A percentile compares a stretch with the other conserved stretches of the same genome.
phyloP scores from a whole-genome alignment of 768 basidiomycete genomes.

The Amanita phalloides region DNA sequence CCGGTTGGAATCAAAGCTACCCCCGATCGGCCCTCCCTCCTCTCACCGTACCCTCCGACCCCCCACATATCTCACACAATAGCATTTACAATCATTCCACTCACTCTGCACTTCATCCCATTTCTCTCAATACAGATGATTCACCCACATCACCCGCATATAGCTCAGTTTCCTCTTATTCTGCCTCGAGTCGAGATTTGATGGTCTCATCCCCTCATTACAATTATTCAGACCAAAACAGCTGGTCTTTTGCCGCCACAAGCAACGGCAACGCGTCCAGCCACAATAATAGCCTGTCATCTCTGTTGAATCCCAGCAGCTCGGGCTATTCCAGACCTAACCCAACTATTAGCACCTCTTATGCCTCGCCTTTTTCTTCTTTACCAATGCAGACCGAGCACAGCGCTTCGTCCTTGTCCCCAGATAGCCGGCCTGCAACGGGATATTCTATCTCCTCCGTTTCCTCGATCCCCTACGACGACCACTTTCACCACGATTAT shows the following conservation, averaged over 20 bases:
- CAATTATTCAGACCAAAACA: slow-evolving; percentile 47
- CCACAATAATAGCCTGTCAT: slow-evolving; percentile 68
- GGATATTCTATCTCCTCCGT: slow-evolving; percentile 83
- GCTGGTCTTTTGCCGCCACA: slow-evolving; percentile 37
- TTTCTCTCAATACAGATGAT: slow-evolving; percentile 56
- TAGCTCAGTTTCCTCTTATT: slow-evolving; percentile 32
- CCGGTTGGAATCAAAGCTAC: slow-evolving; percentile 52
- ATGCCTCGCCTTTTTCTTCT: slow-evolving; percentile 58
- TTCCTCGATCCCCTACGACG: slow-evolving; percentile 63
- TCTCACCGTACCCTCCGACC: slow-evolving; percentile 72
- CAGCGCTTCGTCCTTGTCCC: slow-evolving; percentile 65
- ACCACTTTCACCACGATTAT: slow-evolving; percentile 44
- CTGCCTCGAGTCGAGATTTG: slow-evolving; percentile 29
- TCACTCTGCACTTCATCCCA: slow-evolving; percentile 47
- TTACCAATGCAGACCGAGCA: slow-evolving; percentile 61
- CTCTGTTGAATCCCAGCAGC: slow-evolving; percentile 64
- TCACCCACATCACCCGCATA: slow-evolving; percentile 40
- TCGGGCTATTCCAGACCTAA: slow-evolving; percentile 47
- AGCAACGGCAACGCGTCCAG: slow-evolving; percentile 43
- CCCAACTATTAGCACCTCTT: slow-evolving; percentile 65
- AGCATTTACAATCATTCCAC: slow-evolving; percentile 51
- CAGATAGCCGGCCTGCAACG: slow-evolving; percentile 78
- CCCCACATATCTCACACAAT: slow-evolving; percentile 47
- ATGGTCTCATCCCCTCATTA: slow-evolving; percentile 45
- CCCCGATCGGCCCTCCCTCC: slow-evolving; percentile 64